Base-by-base conservation (phyloP, 1,284 basidiomycete species). In the Leccinum pachyderme region DNA sequence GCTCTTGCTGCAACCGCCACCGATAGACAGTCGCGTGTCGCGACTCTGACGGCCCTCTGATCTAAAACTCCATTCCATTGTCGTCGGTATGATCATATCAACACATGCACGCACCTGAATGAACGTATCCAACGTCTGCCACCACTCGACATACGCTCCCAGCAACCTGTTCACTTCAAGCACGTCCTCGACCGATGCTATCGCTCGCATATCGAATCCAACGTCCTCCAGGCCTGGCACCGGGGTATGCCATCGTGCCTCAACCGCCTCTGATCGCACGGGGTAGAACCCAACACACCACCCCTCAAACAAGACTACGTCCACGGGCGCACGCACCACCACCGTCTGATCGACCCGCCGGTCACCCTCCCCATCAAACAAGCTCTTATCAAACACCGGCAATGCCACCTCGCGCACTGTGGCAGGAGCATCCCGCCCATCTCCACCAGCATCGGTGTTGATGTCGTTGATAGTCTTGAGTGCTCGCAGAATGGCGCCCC, bases 1-100 rank as follows among this genome's bases (percentile, higher is more conserved):
- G 90, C 64, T 97, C 94, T 70, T 95, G 93, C 68, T 96, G 79
- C 25, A 90, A 71, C 22, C 93, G 79, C 94, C 93, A 95, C 59
- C 78, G 80, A 70, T 89, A 90, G 31, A 90, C 76, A 54, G 84
- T 75, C 31, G 77, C 74, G 56, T 86, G 83, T 2, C 77, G 77
- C 47, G 78, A 78, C 24, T 65, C 56, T 15, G 75, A 64, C 2
- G 78, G 74, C 4, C 77, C 72, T 58, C 73, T 76, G 32, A 89
- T 80, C 87, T 87, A 33, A 18, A 45, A 31, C 7, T 5, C 22
- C 29, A 47, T 7, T 6, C 11, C 6, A 28, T 22, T 7, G 47
- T 33, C 22, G 22, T 47, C 31, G 7, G 24, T 31, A 18, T 37
- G 2, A 47, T 45, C 27, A 15, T 18, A 41, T 5, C n/a, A 11